These are phyloP conservation scores for Colletotrichum brevisporum DNA, from an alignment of 2,329 filamentous ascomycete species.

Conservation along the genomic window DNA sequence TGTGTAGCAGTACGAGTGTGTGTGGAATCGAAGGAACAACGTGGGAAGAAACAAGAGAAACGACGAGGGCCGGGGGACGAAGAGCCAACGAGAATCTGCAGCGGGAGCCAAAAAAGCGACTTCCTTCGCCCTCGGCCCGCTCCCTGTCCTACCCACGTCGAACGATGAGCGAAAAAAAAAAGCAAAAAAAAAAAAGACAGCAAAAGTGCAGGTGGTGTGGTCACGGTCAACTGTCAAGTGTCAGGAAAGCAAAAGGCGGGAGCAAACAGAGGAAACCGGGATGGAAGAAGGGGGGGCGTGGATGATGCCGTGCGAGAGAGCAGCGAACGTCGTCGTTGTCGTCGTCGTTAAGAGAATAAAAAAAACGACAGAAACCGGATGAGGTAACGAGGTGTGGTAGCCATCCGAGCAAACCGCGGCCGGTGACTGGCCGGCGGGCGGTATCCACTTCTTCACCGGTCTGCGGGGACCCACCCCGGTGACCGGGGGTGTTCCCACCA, in stretches of 20 bases:
- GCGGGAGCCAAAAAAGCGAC: conserved; percentile 2
- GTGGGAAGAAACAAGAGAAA: conserved; percentile 18
- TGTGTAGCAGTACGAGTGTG: conserved; percentile 9
- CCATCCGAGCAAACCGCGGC: conserved; percentile 6
- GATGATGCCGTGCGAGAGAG: neutral
- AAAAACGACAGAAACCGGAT: conserved; percentile 5
- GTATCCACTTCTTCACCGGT: conserved; percentile 40
- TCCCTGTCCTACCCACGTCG: conserved; percentile 10
- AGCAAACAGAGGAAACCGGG: neutral
- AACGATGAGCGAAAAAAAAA: neutral
- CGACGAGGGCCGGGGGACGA: neutral
- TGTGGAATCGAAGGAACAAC: neutral
- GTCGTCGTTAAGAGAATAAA: neutral
- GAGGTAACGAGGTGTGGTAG: conserved; percentile 24
- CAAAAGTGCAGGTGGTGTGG: neutral
- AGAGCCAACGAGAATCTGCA: conserved; percentile 9
- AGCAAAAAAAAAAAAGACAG: conserved; percentile 3
- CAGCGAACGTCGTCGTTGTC: neutral
- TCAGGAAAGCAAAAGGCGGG: no score
- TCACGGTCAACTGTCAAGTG: conserved; percentile 23
- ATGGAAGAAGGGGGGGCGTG: neutral
- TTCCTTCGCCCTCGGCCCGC: conserved; percentile 11
- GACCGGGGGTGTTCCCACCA: conserved; percentile 29
- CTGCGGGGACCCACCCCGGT: conserved; percentile 31
- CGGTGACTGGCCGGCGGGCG: conserved; percentile 35